Percentiles rank a stretch among this genome's conserved stretches.
Evolutionary conservation across 306 rosid species (phyloP).

Genomic region (Datisca glomerata): DNA sequence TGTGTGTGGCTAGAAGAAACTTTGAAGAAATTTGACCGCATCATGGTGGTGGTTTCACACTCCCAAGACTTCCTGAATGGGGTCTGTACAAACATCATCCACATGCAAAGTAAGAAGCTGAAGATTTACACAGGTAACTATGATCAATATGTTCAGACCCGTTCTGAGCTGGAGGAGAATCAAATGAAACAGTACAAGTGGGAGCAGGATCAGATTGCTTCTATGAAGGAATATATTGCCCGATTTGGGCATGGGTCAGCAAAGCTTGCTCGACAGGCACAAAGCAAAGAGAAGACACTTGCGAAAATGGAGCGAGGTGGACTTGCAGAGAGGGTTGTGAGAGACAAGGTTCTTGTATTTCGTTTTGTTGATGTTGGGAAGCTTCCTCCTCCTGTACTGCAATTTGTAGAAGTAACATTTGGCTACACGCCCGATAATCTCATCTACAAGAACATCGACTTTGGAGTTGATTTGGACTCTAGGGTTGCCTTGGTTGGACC

Average conservation of each 20-base stretch:
- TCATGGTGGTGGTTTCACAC: conserved; percentile 90
- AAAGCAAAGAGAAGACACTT: conserved; percentile 93
- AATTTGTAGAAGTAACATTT: conserved; percentile 82
- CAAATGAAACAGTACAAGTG: conserved; percentile 98
- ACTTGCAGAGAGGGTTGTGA: conserved; percentile 80
- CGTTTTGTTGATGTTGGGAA: conserved; percentile 94
- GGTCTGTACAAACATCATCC: conserved; percentile 98
- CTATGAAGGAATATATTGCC: conserved; percentile 95
- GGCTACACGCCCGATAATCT: conserved; percentile 93
- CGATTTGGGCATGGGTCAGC: conserved; percentile 99
- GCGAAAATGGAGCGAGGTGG: conserved; percentile 99
- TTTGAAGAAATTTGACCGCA: conserved; percentile 81
- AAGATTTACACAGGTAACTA: conserved; percentile 81
- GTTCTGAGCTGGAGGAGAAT: conserved; percentile 85
- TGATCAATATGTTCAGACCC: conserved; percentile 94
- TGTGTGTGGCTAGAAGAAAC: conserved; percentile 99
- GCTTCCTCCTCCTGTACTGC: conserved; percentile 98
- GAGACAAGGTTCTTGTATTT: conserved; percentile 73
- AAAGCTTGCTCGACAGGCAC: conserved; percentile 96
- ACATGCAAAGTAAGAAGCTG: conserved; percentile 81
- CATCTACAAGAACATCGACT: conserved; percentile 76
- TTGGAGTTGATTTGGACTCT: conserved; percentile 92
- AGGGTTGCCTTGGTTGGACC: conserved; percentile 96
- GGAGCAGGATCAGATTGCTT: conserved; percentile 97
- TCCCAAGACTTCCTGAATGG: conserved; percentile 97